Evolutionary conservation across 306 rosid species (phyloP).

Genomic region (Gleditsia sinensis): DNA sequence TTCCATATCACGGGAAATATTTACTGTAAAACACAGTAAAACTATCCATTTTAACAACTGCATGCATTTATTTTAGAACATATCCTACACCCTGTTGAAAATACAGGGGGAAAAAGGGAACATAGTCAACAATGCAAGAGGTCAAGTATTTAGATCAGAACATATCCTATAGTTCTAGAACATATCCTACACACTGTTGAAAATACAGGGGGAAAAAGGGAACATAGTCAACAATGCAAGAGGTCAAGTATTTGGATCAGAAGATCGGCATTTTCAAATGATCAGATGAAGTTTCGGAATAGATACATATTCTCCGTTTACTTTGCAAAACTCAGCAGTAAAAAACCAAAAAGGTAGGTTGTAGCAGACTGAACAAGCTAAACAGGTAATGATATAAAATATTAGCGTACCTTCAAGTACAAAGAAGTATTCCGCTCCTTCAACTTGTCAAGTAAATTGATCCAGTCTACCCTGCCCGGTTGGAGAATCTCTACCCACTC

Average conservation of each 20-base stretch:
- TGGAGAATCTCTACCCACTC: constrained; percentile 81
- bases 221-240: not conserved
- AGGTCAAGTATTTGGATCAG: not conserved
- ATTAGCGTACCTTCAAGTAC: constrained; percentile 69
- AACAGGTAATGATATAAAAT: constrained; percentile 5
- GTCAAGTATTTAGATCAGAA: not conserved
- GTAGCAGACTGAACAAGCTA: not conserved
- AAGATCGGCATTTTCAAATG: constrained; percentile 19
- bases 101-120: not conserved
- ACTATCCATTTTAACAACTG: not conserved
- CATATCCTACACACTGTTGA: not conserved
- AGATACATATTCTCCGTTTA: constrained; percentile 6
- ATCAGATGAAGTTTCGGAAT: constrained; percentile 18
- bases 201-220: not conserved
- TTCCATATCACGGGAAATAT: not conserved
- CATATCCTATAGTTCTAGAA: not conserved
- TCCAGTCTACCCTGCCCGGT: constrained; percentile 83
- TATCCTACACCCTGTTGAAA: not conserved
- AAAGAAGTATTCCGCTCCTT: constrained; percentile 50
- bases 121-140: not conserved
- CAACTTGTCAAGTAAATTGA: constrained; percentile 65
- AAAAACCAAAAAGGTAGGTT: constrained; percentile 5
- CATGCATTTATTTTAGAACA: not conserved
- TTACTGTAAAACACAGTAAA: not conserved
- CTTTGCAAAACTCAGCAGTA: not conserved